These are phyloP conservation scores for Glebionis coronaria DNA, from an alignment of 129 eudicot species.

Conservation along the genomic window DNA sequence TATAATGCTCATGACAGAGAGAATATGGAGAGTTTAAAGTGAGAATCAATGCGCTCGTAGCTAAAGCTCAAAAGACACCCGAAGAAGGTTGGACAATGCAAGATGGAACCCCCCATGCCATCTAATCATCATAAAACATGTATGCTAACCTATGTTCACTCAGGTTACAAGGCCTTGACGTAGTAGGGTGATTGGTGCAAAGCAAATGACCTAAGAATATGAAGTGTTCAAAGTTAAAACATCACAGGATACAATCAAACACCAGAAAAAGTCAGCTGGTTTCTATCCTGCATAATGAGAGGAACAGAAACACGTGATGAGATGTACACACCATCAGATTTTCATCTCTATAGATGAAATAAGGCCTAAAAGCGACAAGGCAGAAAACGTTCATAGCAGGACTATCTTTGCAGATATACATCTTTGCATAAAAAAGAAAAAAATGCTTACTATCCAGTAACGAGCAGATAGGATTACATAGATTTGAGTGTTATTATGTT, in stretches of 20 bases:
- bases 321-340: constrained; percentile 9
- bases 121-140: neutral
- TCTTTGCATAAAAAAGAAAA: neutral
- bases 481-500: no score
- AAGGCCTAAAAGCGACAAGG: neutral
- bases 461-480: constrained; percentile 88
- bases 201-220: neutral
- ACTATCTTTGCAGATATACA: neutral
- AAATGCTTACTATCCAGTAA: constrained; percentile 85
- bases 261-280: constrained; percentile 2
- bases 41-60: no score
- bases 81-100: no score
- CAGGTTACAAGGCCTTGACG: neutral
- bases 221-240: no score
- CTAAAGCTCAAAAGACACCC: no score
- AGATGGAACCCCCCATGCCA: no score
- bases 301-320: neutral
- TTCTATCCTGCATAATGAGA: neutral
- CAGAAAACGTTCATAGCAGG: neutral
- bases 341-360: constrained; percentile 3
- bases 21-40: constrained; percentile 80
- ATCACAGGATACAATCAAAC: neutral
- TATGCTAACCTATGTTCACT: neutral
- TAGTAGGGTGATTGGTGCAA: neutral
- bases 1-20: constrained; percentile 44